A percentile compares a stretch with the other conserved stretches of the same genome.
These are phyloP conservation scores for Citropsis articulata DNA, from an alignment of 345 rosid species.

Conservation along the genomic window DNA sequence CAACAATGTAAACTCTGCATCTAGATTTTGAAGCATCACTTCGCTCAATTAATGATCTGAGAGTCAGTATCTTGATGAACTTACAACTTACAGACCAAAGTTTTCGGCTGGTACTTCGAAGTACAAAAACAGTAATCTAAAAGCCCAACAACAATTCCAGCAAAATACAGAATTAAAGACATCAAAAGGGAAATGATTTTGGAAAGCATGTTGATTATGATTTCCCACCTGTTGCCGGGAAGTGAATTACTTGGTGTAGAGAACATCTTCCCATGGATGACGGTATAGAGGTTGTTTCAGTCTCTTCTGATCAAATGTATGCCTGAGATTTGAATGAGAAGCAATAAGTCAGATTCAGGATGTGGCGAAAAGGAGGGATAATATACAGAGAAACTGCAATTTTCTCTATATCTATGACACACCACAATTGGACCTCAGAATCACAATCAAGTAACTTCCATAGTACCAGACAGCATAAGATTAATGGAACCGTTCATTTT, in stretches of 20 bases:
- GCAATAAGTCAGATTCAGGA: conserved; percentile 1
- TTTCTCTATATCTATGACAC: background rate
- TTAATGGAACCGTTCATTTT: background rate
- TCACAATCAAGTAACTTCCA: background rate
- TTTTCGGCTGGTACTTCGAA: background rate
- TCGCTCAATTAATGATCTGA: conserved; percentile 15
- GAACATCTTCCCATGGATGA: conserved; percentile 98
- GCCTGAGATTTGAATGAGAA: conserved; percentile 41
- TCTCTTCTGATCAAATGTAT: conserved; percentile 95
- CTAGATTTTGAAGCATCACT: background rate
- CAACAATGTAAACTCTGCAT: background rate
- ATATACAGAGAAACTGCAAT: background rate
- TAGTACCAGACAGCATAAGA: background rate
- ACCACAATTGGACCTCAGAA: background rate
- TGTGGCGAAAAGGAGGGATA: background rate
- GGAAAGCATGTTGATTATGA: background rate
- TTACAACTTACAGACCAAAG: conserved; percentile 22
- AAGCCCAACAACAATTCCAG: conserved; percentile 7
- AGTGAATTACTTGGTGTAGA: conserved; percentile 77
- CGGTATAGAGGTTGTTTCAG: conserved; percentile 94
- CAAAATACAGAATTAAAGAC: conserved; percentile 18
- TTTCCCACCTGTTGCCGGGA: conserved; percentile 2
- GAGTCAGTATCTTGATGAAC: conserved; percentile 1
- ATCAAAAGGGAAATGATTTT: background rate
- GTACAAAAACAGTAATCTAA: conserved; percentile 27